Conservation (phyloP, 257 asterid genomes). For the Thymus mandschuricus region DNA sequence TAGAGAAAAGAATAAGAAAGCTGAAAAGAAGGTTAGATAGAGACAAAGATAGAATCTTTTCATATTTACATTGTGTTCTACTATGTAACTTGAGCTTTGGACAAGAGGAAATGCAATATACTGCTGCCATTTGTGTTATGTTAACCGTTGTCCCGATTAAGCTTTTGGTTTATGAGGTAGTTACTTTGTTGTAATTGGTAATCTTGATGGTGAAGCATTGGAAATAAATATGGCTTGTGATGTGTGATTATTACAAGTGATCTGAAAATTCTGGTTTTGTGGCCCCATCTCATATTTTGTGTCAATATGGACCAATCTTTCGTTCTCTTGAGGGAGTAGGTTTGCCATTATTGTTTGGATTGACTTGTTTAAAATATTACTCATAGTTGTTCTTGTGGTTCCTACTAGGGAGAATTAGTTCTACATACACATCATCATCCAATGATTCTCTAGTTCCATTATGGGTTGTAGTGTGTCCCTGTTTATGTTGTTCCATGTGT, state of each 20-base stretch:
- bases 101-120: slow-evolving; percentile 27
- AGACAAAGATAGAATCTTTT: slow-evolving; percentile 3
- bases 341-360: slow-evolving; percentile 9
- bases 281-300: slow-evolving; percentile 3
- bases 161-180: too few species aligned
- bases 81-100: slow-evolving; percentile 24
- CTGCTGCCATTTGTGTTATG: slow-evolving; percentile 19
- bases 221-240: background rate
- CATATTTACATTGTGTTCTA: slow-evolving; percentile 22
- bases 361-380: background rate
- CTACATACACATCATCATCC: background rate
- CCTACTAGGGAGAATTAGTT: background rate
- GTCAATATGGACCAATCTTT: background rate
- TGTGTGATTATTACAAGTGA: background rate
- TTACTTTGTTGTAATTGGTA: background rate
- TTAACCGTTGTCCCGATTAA: background rate
- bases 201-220: background rate
- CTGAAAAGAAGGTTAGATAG: slow-evolving; percentile 55
- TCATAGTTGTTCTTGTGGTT: background rate
- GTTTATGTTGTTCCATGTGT: background rate
- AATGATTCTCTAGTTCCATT: background rate
- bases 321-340: slow-evolving; percentile 32
- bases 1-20: slow-evolving; percentile 45
- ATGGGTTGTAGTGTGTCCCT: background rate
- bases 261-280: slow-evolving; percentile 22